A percentile compares a stretch with the other conserved stretches of the same genome.
Conservation (phyloP, 371 early-diverging fungal genomes). For the Vairimorpha apis region DNA sequence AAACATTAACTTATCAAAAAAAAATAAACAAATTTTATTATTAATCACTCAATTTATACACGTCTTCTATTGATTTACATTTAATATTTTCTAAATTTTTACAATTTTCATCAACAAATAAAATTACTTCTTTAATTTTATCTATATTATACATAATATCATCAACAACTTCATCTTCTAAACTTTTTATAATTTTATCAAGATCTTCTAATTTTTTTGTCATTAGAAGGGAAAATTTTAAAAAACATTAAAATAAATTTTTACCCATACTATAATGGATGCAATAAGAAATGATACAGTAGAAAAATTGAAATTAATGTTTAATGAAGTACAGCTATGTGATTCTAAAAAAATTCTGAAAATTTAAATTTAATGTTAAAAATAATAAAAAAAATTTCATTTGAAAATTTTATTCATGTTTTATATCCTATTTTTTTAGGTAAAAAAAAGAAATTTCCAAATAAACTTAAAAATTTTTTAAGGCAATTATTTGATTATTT, state of each 20-base stretch:
- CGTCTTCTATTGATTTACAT: too few species aligned
- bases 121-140: not conserved
- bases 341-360: constrained; percentile 13
- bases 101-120: not conserved
- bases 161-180: not conserved
- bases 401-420: constrained; percentile 9
- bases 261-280: too few species aligned
- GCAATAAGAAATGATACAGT: not conserved
- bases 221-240: too few species aligned
- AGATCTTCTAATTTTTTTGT: too few species aligned
- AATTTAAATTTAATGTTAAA: not conserved
- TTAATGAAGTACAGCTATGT: constrained; percentile 48
- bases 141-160: not conserved
- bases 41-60: not conserved
- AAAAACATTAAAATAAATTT: too few species aligned
- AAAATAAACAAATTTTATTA: too few species aligned
- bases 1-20: not conserved
- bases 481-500: constrained; percentile 29
- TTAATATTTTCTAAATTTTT: too few species aligned
- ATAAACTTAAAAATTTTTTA: constrained; percentile 29
- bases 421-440: constrained; percentile 21
- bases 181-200: too few species aligned
- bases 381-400: constrained; percentile 5
- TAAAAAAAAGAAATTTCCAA: constrained; percentile 30
- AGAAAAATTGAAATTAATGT: constrained; percentile 25